Conservation (phyloP, 2,329 filamentous ascomycete genomes). For the Teratosphaeriaceae sp. region DNA sequence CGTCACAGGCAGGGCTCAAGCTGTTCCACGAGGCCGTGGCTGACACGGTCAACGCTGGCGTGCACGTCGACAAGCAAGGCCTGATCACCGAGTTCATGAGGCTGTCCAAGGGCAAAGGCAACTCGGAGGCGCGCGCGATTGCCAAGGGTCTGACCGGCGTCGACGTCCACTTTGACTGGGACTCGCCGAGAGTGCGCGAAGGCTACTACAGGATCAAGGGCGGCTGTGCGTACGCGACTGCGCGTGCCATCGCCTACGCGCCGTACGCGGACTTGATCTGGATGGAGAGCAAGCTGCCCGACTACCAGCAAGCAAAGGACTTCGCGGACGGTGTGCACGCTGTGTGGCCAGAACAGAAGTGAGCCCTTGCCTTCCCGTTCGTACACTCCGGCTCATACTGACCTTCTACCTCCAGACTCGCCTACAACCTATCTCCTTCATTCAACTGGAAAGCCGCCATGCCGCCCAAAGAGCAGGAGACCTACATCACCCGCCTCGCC, state of each 20-base stretch:
- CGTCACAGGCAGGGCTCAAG: constrained; percentile 68
- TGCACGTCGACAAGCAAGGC: constrained; percentile 60
- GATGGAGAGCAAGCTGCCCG: constrained; percentile 98
- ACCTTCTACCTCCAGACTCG: constrained; percentile 53
- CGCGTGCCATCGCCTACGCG: constrained; percentile 83
- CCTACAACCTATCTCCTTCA: constrained; percentile 96
- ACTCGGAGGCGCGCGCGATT: constrained; percentile 71
- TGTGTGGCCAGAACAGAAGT: constrained; percentile 95
- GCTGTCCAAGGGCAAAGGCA: constrained; percentile 74
- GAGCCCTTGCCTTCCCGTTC: constrained; percentile 28
- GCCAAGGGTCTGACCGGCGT: constrained; percentile 70
- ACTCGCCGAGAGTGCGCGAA: constrained; percentile 84
- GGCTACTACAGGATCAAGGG: constrained; percentile 92
- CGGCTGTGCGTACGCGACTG: constrained; percentile 84
- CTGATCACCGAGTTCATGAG: constrained; percentile 61
- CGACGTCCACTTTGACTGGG: constrained; percentile 92
- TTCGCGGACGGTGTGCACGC: constrained; percentile 92
- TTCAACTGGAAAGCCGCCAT: constrained; percentile 99
- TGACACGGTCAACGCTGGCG: constrained; percentile 67
- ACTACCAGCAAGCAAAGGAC: constrained; percentile 83
- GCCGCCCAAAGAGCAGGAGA: constrained; percentile 86
- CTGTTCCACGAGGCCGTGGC: constrained; percentile 87
- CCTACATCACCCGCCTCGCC: constrained; percentile 87
- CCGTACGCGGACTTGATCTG: constrained; percentile 72
- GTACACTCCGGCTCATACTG: constrained; percentile 9